These are phyloP conservation scores for Arthrobotrys conoides DNA, from an alignment of 2,329 filamentous ascomycete genomes.

Conservation along the genomic window DNA sequence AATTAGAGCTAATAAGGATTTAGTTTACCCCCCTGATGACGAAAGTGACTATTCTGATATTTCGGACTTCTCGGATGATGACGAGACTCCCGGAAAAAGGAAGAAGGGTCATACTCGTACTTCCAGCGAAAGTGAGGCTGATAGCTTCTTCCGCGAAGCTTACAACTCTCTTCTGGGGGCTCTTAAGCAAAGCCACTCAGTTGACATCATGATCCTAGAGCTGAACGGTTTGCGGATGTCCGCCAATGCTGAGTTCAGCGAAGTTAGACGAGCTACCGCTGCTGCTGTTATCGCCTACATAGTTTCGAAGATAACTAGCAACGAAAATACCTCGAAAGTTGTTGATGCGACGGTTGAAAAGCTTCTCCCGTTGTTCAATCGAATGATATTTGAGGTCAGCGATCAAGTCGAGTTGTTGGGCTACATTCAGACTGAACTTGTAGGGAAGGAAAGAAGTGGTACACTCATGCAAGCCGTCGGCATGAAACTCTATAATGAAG, in stretches of 20 bases:
- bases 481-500: slow-evolving; percentile 86
- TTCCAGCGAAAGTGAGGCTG: slow-evolving; percentile 40
- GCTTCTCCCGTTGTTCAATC: slow-evolving; percentile 75
- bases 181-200: slow-evolving; percentile 63
- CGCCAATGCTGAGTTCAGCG: slow-evolving; percentile 88
- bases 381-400: slow-evolving; percentile 74
- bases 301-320: slow-evolving; percentile 76
- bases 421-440: slow-evolving; percentile 83
- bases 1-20: background rate
- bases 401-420: slow-evolving; percentile 90
- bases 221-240: slow-evolving; percentile 93
- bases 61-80: slow-evolving; percentile 34
- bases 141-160: slow-evolving; percentile 60
- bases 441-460: slow-evolving; percentile 75
- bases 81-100: background rate
- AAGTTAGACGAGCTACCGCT: slow-evolving; percentile 88
- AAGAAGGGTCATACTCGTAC: slow-evolving; percentile 29
- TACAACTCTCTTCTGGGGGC: slow-evolving; percentile 62
- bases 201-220: slow-evolving; percentile 73
- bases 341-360: slow-evolving; percentile 71
- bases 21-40: slow-evolving; percentile 25
- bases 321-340: slow-evolving; percentile 75
- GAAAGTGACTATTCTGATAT: slow-evolving; percentile 41
- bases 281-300: slow-evolving; percentile 87
- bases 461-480: slow-evolving; percentile 81